Evolutionary conservation across 345 rosid species (phyloP).

Genomic region (Zanthoxylum bungeanum): DNA sequence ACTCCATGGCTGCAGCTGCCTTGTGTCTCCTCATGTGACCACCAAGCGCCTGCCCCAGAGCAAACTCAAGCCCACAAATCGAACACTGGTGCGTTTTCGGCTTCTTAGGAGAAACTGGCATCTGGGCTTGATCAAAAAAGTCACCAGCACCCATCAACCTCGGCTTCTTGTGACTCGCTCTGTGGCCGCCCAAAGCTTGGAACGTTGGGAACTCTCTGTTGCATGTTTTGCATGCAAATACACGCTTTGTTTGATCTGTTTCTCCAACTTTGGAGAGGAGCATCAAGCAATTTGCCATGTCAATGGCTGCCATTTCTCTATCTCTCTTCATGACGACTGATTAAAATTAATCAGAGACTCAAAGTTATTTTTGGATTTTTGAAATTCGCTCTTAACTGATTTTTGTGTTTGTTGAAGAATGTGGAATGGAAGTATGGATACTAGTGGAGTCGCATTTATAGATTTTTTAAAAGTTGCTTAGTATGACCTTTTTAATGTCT

Average conservation of each 20-base stretch:
- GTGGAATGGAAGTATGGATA: background rate
- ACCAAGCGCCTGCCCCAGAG: slow-evolving; percentile 86
- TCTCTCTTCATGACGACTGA: slow-evolving; percentile 52
- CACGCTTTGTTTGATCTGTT: slow-evolving; percentile 26
- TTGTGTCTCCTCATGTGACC: slow-evolving; percentile 97
- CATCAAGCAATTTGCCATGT: slow-evolving; percentile 64
- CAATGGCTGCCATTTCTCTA: slow-evolving; percentile 30
- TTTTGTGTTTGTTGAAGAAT: background rate
- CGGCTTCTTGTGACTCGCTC: slow-evolving; percentile 81
- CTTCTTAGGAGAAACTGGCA: slow-evolving; percentile 38
- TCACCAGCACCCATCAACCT: slow-evolving; percentile 25
- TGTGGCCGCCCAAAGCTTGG: slow-evolving; percentile 92
- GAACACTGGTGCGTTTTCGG: slow-evolving; percentile 77
- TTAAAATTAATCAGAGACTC: background rate
- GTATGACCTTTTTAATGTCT: background rate
- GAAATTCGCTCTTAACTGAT: background rate
- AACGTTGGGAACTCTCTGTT: slow-evolving; percentile 66
- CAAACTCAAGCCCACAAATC: slow-evolving; percentile 78
- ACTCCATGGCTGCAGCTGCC: slow-evolving; percentile 14
- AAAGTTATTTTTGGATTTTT: background rate
- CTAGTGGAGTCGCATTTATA: background rate
- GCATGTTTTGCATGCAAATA: slow-evolving; percentile 86
- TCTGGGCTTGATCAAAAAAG: background rate
- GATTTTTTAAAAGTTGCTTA: background rate
- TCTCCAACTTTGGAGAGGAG: slow-evolving; percentile 60